These are phyloP conservation scores for Ceratocystis smalleyi DNA, from an alignment of 2,329 filamentous ascomycete genomes.

Conservation along the genomic window DNA sequence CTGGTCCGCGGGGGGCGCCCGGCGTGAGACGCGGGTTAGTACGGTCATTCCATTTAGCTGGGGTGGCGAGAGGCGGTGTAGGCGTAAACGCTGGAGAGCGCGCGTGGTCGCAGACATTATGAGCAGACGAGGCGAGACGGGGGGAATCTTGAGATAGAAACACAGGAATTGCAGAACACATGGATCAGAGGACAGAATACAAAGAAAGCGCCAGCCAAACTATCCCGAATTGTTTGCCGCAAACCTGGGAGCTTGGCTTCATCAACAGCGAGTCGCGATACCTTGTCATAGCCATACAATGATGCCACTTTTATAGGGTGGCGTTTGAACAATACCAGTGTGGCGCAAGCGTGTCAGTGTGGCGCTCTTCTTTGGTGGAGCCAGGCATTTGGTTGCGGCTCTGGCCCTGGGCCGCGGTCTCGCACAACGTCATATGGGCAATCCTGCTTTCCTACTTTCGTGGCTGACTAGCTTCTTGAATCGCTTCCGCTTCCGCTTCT, in stretches of 20 bases:
- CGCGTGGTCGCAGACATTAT: background rate
- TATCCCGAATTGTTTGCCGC: background rate
- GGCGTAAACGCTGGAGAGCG: background rate
- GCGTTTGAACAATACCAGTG: background rate
- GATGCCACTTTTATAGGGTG: background rate
- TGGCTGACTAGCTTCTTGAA: background rate
- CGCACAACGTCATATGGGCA: background rate
- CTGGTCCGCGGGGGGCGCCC: background rate
- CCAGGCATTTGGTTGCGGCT: background rate
- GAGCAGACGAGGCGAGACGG: too few relatives aligned
- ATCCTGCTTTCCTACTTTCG: background rate
- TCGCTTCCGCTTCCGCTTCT: background rate
- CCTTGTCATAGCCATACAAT: background rate
- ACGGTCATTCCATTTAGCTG: background rate
- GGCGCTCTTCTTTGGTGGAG: background rate
- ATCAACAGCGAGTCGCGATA: background rate
- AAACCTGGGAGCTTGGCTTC: background rate
- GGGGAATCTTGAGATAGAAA: background rate
- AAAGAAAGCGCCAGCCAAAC: background rate
- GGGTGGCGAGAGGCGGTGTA: background rate
- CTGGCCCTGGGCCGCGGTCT: background rate
- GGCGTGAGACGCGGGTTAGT: background rate
- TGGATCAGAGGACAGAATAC: background rate
- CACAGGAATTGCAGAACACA: background rate
- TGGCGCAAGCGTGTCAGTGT: constrained; percentile 1